Conservation (phyloP, 2,329 filamentous ascomycete species). For the Trichoderma sp. region DNA sequence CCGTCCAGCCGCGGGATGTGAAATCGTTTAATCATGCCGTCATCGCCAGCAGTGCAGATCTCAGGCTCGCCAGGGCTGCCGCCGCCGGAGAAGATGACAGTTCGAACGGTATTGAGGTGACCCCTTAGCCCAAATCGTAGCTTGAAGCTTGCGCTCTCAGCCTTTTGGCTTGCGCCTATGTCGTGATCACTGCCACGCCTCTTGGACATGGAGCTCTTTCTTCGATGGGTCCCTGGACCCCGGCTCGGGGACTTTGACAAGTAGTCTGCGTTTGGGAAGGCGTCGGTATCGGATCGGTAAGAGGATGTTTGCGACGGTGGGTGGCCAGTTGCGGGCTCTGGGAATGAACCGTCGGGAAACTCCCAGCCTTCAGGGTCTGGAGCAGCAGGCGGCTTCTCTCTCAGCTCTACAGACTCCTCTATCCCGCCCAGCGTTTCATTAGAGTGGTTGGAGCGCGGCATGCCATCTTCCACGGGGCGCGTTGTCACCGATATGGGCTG, state of each 20-base stretch:
- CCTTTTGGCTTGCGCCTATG: slow-evolving; percentile 55
- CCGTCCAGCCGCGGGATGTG: slow-evolving; percentile 82
- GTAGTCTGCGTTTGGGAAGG: slow-evolving; percentile 80
- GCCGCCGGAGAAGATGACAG: slow-evolving; percentile 94
- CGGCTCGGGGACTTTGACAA: slow-evolving; percentile 78
- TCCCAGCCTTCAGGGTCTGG: slow-evolving; percentile 81
- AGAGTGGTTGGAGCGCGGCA: slow-evolving; percentile 39
- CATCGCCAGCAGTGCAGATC: slow-evolving; percentile 93
- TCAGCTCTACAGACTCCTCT: slow-evolving; percentile 44
- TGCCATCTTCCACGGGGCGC: slow-evolving; percentile 38
- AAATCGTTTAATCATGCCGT: slow-evolving; percentile 95
- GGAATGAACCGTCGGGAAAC: slow-evolving; percentile 77
- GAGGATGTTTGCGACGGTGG: slow-evolving; percentile 47
- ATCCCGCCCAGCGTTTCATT: slow-evolving; percentile 42
- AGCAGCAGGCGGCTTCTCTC: slow-evolving; percentile 48
- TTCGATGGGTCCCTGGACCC: slow-evolving; percentile 67
- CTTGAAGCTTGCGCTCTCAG: slow-evolving; percentile 80
- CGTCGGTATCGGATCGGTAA: slow-evolving; percentile 80
- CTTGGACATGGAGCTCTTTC: slow-evolving; percentile 77
- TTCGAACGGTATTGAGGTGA: slow-evolving; percentile 90
- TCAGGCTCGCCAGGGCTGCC: slow-evolving; percentile 95
- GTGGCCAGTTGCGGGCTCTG: slow-evolving; percentile 54
- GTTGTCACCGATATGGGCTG: slow-evolving; percentile 37
- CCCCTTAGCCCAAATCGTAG: slow-evolving; percentile 89
- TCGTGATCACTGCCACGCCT: slow-evolving; percentile 71